Evolutionary conservation across 2,329 filamentous ascomycete genomes (phyloP).

Genomic region (Tolypocladium tundrense): DNA sequence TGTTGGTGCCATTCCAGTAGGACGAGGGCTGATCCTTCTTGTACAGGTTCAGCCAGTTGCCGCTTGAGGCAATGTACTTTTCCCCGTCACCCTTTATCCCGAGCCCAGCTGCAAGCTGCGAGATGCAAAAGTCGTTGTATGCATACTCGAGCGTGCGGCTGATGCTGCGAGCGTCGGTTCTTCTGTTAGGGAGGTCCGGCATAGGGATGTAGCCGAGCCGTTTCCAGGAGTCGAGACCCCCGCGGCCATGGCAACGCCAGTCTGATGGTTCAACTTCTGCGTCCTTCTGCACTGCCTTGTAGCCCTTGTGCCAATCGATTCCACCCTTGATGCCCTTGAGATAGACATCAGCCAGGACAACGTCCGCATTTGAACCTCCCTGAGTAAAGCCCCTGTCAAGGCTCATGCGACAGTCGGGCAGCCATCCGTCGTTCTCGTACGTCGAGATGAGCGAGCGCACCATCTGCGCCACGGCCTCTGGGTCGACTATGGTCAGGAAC

Average conservation of each 20-base stretch:
- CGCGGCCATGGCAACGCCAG: conserved; percentile 61
- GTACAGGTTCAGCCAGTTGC: conserved; percentile 60
- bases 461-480: conserved; percentile 53
- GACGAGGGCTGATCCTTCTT: conserved; percentile 46
- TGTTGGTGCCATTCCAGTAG: conserved; percentile 43
- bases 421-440: conserved; percentile 58
- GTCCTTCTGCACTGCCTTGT: conserved; percentile 62
- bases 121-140: conserved; percentile 65
- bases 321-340: conserved; percentile 52
- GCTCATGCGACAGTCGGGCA: conserved; percentile 70
- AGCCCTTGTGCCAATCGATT: conserved; percentile 58
- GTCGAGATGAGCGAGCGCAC: conserved; percentile 62
- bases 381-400: conserved; percentile 65
- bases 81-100: conserved; percentile 43
- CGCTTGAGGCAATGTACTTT: conserved; percentile 48
- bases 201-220: conserved; percentile 59
- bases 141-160: conserved; percentile 69
- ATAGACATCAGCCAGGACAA: conserved; percentile 56
- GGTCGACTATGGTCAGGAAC: conserved; percentile 58
- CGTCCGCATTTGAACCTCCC: conserved; percentile 65
- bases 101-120: conserved; percentile 48
- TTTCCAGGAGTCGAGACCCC: conserved; percentile 65
- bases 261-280: conserved; percentile 60
- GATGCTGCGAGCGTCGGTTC: conserved; percentile 36
- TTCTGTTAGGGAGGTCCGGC: conserved; percentile 32